Base-by-base conservation (phyloP, 2,329 filamentous ascomycete species). In the Neopestalotiopsis clavispora region DNA sequence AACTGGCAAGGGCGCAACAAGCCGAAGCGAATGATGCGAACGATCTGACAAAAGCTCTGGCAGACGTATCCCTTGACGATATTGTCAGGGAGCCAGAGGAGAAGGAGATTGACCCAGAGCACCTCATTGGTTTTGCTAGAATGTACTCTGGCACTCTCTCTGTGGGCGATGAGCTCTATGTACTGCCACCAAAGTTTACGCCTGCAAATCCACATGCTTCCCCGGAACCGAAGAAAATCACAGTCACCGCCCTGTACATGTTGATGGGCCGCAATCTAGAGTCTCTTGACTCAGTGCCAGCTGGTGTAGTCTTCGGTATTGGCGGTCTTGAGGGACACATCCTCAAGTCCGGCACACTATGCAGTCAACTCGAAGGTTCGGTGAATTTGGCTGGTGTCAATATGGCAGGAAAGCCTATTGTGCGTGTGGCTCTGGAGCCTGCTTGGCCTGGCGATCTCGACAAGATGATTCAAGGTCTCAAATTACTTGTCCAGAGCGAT, bases 291-390 rank as follows among this genome's bases (percentile, higher is more conserved):
- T 92, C 92, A 0, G 95, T 98, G 0, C 95, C 95, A 5, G 95
- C 96, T 0, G 96, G 96, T 58, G 95, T 97, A 7, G 92, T 99
- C 4, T 98, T 99, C 77, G 96, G 96, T 30, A 96, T 99, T 67
- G 94, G 92, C 40, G 96, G 96, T 1, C 88, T 99, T 1, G 95
- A 96, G 76, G 95, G 95, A 17, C 92, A 95, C 70, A 92, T 99
- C n/a, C 86, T 99, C 67, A 99, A 99, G 79, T 97, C 94, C 1
- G 96, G 95, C 13, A 99, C 96, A 0, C 85, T 99, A 3, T 98
- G 94, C 83, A 97, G 94, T 72, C 92, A 93, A 72, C 83, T 97
- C 0, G 91, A 94, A 63, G 96, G 96, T 17, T 91, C 93, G 6
- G 90, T 97, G 74, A 99, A 99, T 80, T 84, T 99, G 66, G 96